Percentiles rank a stretch among this genome's conserved stretches.
Evolutionary conservation across 164 flowering plant genomes (phyloP).

Genomic region (Nymphaea colorata): DNA sequence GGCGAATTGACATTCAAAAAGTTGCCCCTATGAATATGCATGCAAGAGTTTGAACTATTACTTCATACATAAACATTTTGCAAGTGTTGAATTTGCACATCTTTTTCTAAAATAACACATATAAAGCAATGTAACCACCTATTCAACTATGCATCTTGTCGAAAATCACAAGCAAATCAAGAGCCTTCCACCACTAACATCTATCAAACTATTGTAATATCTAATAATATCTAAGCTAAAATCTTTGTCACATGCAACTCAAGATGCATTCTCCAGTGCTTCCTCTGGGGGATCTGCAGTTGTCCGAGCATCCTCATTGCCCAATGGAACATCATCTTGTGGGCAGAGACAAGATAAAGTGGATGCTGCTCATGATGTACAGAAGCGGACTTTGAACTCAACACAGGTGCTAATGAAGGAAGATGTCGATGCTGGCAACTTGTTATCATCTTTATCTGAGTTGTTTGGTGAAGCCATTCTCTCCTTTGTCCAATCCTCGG

Average conservation of each 20-base stretch:
- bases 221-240: no score
- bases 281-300: constrained; percentile 21
- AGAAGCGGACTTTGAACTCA: neutral
- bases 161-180: no score
- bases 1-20: no score
- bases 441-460: constrained; percentile 44
- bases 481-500: constrained; percentile 48
- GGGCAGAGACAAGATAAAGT: neutral
- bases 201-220: no score
- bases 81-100: no score
- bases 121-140: no score
- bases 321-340: constrained; percentile 2
- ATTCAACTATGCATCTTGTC: no score
- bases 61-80: no score
- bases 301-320: constrained; percentile 23
- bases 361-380: neutral
- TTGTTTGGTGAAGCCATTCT: constrained; percentile 67
- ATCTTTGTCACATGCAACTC: constrained; percentile 21
- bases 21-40: no score
- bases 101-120: no score
- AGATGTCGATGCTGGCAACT: constrained; percentile 45
- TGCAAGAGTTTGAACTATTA: no score
- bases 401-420: constrained; percentile 57
- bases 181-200: no score
- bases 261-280: constrained; percentile 28